phyloP scores from a whole-genome alignment of 1,139 yeast species.

The Debaryomycetaceae sp. region DNA sequence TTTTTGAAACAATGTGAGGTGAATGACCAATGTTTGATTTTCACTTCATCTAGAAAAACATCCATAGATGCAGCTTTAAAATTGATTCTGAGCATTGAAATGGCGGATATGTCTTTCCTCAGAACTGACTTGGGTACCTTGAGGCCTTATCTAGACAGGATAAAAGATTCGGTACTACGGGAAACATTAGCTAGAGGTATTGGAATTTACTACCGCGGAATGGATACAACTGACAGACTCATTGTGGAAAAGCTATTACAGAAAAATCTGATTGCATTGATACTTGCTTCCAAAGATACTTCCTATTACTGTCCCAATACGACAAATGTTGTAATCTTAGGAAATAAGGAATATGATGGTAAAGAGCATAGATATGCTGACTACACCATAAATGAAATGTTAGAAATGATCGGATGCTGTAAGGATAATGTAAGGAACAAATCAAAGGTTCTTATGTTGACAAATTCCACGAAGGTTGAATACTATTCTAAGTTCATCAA shows the following conservation, averaged over 20 bases:
- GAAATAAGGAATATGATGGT: conserved; percentile 73
- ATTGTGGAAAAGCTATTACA: conserved; percentile 54
- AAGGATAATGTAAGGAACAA: conserved; percentile 19
- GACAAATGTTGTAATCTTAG: conserved; percentile 56
- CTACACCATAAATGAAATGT: conserved; percentile 60
- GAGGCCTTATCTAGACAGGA: conserved; percentile 37
- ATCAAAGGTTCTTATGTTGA: conserved; percentile 49
- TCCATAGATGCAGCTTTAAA: conserved; percentile 52
- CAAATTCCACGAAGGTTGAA: conserved; percentile 51
- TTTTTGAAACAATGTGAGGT: conserved; percentile 22
- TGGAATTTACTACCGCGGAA: conserved; percentile 59
- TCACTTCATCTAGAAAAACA: conserved; percentile 54
- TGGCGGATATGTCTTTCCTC: conserved; percentile 23
- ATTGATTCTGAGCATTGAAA: conserved; percentile 32
- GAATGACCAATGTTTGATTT: conserved; percentile 43
- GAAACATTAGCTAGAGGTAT: conserved; percentile 58
- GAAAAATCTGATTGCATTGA: conserved; percentile 46
- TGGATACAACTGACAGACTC: conserved; percentile 52
- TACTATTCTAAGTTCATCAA: conserved; percentile 70
- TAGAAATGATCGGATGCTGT: conserved; percentile 74
- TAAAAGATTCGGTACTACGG: conserved; percentile 47
- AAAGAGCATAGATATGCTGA: conserved; percentile 67
- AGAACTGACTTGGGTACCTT: conserved; percentile 29
- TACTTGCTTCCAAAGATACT: conserved; percentile 60
- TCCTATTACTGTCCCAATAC: conserved; percentile 51